These are phyloP conservation scores for Purshia tridentata DNA, from an alignment of 306 rosid genomes.

Conservation along the genomic window DNA sequence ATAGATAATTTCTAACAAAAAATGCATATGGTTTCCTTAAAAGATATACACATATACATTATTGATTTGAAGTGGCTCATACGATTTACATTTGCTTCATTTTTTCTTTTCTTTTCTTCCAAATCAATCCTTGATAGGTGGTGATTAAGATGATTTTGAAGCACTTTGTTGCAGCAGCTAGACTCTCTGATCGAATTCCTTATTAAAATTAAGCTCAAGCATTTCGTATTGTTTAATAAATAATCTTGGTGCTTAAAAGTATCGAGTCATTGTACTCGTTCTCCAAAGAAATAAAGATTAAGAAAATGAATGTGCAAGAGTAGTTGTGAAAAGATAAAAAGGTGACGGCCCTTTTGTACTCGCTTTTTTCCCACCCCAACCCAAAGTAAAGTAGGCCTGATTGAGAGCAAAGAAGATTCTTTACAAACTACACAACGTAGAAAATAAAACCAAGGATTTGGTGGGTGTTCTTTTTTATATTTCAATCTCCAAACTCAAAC, in stretches of 20 bases:
- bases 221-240: not conserved
- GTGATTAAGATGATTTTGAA: not conserved
- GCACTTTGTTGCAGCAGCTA: not conserved
- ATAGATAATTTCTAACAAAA: no score
- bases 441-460: conserved; percentile 32
- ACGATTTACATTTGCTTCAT: no score
- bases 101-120: not conserved
- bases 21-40: no score
- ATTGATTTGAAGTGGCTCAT: no score
- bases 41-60: no score
- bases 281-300: conserved; percentile 10
- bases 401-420: conserved; percentile 36
- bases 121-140: not conserved
- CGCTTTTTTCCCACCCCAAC: conserved; percentile 23
- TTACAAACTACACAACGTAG: conserved; percentile 32
- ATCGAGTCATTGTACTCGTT: conserved; percentile 2
- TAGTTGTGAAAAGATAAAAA: conserved; percentile 35
- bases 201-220: not conserved
- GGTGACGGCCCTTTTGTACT: conserved; percentile 23
- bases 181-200: not conserved
- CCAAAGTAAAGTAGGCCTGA: conserved; percentile 18
- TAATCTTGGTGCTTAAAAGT: not conserved
- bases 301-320: conserved; percentile 33
- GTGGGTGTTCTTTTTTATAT: conserved; percentile 2
- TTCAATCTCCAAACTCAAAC: conserved; percentile 17